Base-by-base conservation (phyloP, 2,329 filamentous ascomycete genomes). In the Immersiporthe knoxdaviesiana region DNA sequence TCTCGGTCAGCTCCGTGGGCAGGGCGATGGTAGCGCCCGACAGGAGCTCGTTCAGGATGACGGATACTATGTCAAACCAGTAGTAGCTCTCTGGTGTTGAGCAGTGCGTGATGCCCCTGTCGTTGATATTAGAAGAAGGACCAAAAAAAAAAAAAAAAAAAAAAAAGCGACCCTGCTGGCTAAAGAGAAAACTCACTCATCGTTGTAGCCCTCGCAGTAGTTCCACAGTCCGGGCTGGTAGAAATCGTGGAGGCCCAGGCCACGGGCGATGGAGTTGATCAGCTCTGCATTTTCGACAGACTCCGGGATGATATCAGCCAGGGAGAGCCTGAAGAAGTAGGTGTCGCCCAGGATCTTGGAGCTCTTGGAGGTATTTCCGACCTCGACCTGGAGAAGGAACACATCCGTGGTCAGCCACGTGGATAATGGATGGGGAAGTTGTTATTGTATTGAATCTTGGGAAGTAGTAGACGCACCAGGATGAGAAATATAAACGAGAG, bases 221-320 rank as follows among this genome's bases (percentile, higher is more conserved):
- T 90, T 91, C 95, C 95, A 98, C 54, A 97, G 81, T 7, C 94
- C 94, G 37, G 97, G 92, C 75, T 94, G 92, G 80, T 97, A 97
- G 81, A 97, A 97, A 79, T 97, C 95, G 78, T 97, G 93, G 63
- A 97, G 85, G 39, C 94, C 95, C 66, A 97, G 84, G 30, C 91
- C 92, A 65, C 92, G 90, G 4, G 94, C 93, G 73, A 97, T 94
- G 60, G 90, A 93, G 82, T 97, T 97, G 79, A 97, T 91, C 60
- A 97, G 85, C 32, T 85, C 81, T 12, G 89, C 88, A 77, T 94
- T 91, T 56, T 91, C 90, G 21, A 92, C 87, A 6, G 87, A 88
- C 44, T 88, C 83, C 0, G 92, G 91, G 68, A 97, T 90, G 77
- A 97, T 91, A 75, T 97, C 87, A 74, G 92, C 88, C 63, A 97